Base-by-base conservation (phyloP, 192 early-diverging fungal species). In the Pilaira anomala region DNA sequence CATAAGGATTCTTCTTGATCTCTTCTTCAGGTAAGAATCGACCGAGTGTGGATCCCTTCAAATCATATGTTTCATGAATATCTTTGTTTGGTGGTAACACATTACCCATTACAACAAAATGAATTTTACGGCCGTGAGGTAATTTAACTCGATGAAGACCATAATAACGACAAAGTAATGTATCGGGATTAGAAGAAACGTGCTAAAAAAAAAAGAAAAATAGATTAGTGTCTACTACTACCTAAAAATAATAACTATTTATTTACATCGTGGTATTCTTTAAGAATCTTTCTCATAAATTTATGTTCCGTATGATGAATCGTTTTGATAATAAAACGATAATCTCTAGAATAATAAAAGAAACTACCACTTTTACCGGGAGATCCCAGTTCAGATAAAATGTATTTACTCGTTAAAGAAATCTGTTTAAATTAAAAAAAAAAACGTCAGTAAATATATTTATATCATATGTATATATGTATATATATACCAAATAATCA, bases 71-170 rank as follows among this genome's bases (percentile, higher is more conserved):
- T 69, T 94, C 93, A 67, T 98, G 95, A 40, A 98, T 97, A 78
- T 98, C 96, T 73, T 93, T 89, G 82, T 95, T 92, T 6, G 95
- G 86, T 24, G 96, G 95, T 69, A 97, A 93, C 5, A 98, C 90
- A 68, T 98, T 98, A 60, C 89, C 93, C 96, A 98, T 98, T 18
- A 98, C 94, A 14, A 98, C 94, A 79, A 98, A 98, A 76, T 97
- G 94, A 62, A 98, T 91, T 74, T 97, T 96, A 26, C 84, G 80
- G 57, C 90, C 88, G 45, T 91, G 91, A 39, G 93, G 93, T 28
- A 96, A 78, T 76, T 97, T 97, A 40, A 97, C 92, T 53, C 96
- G 86, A 68, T 97, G 95, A 56, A 98, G 78, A 40, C 95, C 95
- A 79, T 94, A 95, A 66, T 95, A 94, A 26, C 95, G 85, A 61